Base-by-base conservation (phyloP, 129 eudicot species). In the Lonicera japonica region DNA sequence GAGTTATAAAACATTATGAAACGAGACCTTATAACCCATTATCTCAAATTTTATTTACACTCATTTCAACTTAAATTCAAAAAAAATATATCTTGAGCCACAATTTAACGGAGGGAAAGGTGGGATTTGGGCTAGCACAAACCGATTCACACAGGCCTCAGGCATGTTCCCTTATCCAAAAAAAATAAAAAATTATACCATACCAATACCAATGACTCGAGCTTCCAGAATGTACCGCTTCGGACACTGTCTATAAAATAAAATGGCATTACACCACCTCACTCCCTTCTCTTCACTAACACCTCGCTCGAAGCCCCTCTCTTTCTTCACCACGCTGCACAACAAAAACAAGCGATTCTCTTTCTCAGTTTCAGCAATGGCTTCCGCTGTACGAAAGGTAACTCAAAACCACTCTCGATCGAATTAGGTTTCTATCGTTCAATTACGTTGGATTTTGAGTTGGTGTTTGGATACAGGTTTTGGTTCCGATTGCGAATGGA, bases 401-500 rank as follows among this genome's bases (percentile, higher is more conserved):
- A 40, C 15, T 11, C 2, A 21, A n/a, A 48, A 29, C 66, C 14
- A 11, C 22, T 17, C 20, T 17, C 55, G 20, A 45, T 0, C 0
- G 19, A 4, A n/a, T 11, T 15, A 18, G 17, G 4, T 19, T 52
- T 7, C 5, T 58, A 20, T 14, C 25, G 52, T 18, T 21, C 24
- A 5, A 57, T 40, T 40, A 9, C 4, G 24, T 25, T 17, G 11
- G 19, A 21, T 23, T 29, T 25, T 17, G 36, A 25, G 25, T 66
- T 62, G 18, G 36, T 63, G 56, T 45, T 62, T 8, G 23, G 38
- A 34, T 61, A 18, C 74, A 94, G 92, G 99, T 75, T 57, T 86
- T 94, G 86, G 87, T 94, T 22, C 99, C 99, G 50, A 79, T 94
- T 66, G 99, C 96, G 12, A 85, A 88, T 46, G 99, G 99, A 51